Conservation (phyloP, 768 basidiomycete species). For the Saitozyma podzolica region DNA sequence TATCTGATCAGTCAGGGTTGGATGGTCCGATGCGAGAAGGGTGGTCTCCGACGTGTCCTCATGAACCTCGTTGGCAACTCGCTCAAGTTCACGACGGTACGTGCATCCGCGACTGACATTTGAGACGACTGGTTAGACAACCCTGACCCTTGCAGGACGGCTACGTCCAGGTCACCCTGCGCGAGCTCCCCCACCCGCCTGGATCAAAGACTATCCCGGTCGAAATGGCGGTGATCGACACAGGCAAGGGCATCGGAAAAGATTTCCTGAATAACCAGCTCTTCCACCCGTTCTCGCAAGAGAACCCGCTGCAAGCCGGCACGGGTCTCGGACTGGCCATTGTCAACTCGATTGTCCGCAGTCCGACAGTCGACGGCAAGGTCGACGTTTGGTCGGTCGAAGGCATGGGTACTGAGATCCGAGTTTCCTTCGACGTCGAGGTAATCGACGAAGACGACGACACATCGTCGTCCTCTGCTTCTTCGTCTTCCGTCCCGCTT, state of each 20-base stretch:
- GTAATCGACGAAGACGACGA: constrained; percentile 56
- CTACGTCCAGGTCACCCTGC: constrained; percentile 79
- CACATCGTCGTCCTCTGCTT: constrained; percentile 21
- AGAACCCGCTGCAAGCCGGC: constrained; percentile 88
- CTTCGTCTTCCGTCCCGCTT: constrained; percentile 4
- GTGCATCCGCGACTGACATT: constrained; percentile 26
- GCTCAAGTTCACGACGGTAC: constrained; percentile 81
- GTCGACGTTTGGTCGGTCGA: constrained; percentile 93
- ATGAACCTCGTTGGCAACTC: constrained; percentile 97
- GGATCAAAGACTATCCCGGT: constrained; percentile 63
- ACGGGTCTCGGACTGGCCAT: constrained; percentile 94
- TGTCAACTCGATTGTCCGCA: constrained; percentile 86
- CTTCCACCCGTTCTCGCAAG: constrained; percentile 96
- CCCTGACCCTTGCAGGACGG: constrained; percentile 64
- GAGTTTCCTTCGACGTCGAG: constrained; percentile 77
- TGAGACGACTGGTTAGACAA: neutral
- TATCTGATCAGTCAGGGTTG: constrained; percentile 67
- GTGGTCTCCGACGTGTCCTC: constrained; percentile 82
- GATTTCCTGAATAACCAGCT: constrained; percentile 92
- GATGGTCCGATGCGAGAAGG: constrained; percentile 83
- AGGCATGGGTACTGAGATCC: constrained; percentile 86
- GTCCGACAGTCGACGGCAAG: constrained; percentile 81
- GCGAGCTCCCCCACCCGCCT: constrained; percentile 66
- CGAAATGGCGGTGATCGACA: constrained; percentile 81
- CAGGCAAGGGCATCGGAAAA: constrained; percentile 93